Base-by-base conservation (phyloP, 257 asterid species). In the Coffea canephora region DNA sequence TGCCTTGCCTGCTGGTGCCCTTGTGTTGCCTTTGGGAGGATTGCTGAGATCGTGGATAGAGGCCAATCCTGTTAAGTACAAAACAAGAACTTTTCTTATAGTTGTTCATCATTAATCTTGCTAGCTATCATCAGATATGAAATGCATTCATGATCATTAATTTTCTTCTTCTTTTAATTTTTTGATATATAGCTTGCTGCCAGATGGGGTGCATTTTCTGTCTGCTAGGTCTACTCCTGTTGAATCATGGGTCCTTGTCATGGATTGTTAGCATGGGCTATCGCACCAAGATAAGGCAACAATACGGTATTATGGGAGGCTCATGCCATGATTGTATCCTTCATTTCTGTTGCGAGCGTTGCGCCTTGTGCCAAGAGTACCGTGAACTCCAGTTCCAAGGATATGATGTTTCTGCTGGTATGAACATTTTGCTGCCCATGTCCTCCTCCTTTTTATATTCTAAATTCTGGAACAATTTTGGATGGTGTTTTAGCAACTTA, bases 291-390 rank as follows among this genome's bases (percentile, higher is more conserved):
- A 3, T 69, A 4, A 69, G 73, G 50, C 23, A 8, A 1, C 49
- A 69, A 19, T 69, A 69, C 18, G 50, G 27, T 1, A 69, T 69
- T 1, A 5, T 18, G 12, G 27, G 5, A 50, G 50, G 13, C 9
- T 18, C 25, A 69, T 69, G 73, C 73, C 15, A 0, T 36, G 73
- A 76, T 64, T 76, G 79, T 27, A 10, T 76, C 23, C 12, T 45
- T 46, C 79, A 76, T 61, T 76, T 9, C 43, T 76, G 8, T 14
- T 76, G 79, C 41, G 45, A 61, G 41, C 72, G 62, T 3, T 76
- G 79, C 62, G 71, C 79, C 23, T 13, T 75, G 12, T 75, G 70
- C 66, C 79, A 75, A 75, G 79, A 75, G 71, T 75, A 75, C 23
- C 69, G 71, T 1, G 61, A 76, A 41, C 79, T 76, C 1, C n/a